These are phyloP conservation scores for Calendula officinalis DNA, from an alignment of 129 eudicot species.

Conservation along the genomic window DNA sequence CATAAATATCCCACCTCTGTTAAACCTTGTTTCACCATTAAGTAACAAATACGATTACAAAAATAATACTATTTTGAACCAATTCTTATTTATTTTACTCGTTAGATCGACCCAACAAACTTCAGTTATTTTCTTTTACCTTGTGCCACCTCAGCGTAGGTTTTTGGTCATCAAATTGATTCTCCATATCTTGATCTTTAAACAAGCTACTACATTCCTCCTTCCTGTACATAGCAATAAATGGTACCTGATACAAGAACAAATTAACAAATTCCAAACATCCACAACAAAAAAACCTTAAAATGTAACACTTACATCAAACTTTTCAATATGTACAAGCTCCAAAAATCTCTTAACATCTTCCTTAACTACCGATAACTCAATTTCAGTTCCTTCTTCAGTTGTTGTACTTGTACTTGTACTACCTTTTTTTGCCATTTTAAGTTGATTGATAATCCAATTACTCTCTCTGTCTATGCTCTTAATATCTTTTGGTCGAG, in stretches of 20 bases:
- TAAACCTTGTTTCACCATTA: not conserved
- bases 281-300: not conserved
- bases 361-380: slow-evolving; percentile 43
- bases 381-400: slow-evolving; percentile 53
- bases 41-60: not conserved
- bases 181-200: slow-evolving; percentile 52
- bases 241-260: slow-evolving; percentile 53
- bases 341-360: slow-evolving; percentile 70
- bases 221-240: slow-evolving; percentile 80
- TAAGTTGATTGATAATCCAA: slow-evolving; percentile 78
- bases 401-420: no score
- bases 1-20: slow-evolving; percentile 18
- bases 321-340: slow-evolving; percentile 64
- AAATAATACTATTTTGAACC: not conserved
- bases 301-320: slow-evolving; percentile 55
- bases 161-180: slow-evolving; percentile 44
- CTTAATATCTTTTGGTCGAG: slow-evolving; percentile 47
- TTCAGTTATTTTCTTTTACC: slow-evolving; percentile 34
- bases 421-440: slow-evolving; percentile 43
- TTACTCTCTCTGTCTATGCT: slow-evolving; percentile 66
- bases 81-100: not conserved
- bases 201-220: slow-evolving; percentile 71
- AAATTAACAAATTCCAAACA: not conserved
- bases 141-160: slow-evolving; percentile 72
- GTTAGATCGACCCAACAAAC: not conserved